Percentiles rank a stretch among this genome's conserved stretches.
Conservation (phyloP, 1,139 yeast species). For the Protomyces inundatus region DNA sequence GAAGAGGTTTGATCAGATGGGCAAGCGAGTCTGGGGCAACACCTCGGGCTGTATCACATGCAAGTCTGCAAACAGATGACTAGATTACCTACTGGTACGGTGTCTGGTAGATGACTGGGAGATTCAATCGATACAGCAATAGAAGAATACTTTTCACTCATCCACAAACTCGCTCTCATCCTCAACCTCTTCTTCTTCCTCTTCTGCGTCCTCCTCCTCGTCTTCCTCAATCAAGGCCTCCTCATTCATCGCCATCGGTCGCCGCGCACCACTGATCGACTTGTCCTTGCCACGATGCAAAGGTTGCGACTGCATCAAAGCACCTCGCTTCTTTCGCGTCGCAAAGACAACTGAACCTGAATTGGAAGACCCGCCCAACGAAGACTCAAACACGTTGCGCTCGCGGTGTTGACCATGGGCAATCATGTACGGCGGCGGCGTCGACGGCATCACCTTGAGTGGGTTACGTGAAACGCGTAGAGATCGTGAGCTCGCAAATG, state of each 20-base stretch:
- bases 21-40: not conserved
- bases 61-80: not conserved
- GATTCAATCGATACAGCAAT: not conserved
- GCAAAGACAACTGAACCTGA: conserved; percentile 6
- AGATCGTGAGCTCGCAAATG: conserved; percentile 4
- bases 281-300: not conserved
- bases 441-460: conserved; percentile 20
- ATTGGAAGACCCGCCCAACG: not conserved
- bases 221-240: conserved; percentile 7
- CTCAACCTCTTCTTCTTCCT: conserved; percentile 5
- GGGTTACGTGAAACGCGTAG: conserved; percentile 21
- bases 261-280: not conserved
- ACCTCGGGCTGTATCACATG: not conserved
- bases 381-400: conserved; percentile 15
- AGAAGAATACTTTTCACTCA: not conserved
- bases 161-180: conserved; percentile 4
- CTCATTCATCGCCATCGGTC: conserved; percentile 3
- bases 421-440: conserved; percentile 24
- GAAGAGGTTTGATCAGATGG: no score
- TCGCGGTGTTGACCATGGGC: conserved; percentile 21
- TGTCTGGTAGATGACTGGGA: not conserved
- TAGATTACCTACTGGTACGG: no score
- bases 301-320: not conserved
- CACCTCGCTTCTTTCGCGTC: conserved; percentile 19
- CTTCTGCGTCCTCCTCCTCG: conserved; percentile 10